Conservation (phyloP, 768 basidiomycete genomes). For the Leccinellum albellum region DNA sequence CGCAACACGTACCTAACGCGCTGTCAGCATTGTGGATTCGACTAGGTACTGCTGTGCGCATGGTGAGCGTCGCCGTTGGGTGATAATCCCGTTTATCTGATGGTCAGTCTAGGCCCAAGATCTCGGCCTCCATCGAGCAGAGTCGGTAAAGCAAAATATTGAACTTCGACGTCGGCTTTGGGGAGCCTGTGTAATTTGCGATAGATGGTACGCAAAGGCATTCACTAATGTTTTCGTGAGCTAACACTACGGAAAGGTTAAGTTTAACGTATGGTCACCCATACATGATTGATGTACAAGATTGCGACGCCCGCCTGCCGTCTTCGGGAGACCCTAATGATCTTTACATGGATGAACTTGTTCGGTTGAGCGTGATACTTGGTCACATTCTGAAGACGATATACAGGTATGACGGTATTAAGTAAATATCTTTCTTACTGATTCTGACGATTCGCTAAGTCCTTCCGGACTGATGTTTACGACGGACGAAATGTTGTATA, state of each 20-base stretch:
- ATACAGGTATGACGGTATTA: constrained; percentile 59
- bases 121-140: constrained; percentile 89
- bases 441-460: constrained; percentile 35
- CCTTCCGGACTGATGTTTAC: constrained; percentile 85
- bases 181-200: constrained; percentile 92
- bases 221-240: background rate
- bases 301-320: constrained; percentile 92
- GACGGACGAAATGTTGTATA: constrained; percentile 73
- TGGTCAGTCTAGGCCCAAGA: constrained; percentile 76
- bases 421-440: constrained; percentile 2
- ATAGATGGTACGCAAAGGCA: constrained; percentile 70
- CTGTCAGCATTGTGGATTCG: constrained; percentile 85
- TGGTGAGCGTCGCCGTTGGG: constrained; percentile 54
- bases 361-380: constrained; percentile 86
- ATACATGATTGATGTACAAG: constrained; percentile 92
- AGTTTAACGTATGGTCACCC: constrained; percentile 91
- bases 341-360: constrained; percentile 85
- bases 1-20: constrained; percentile 81
- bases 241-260: constrained; percentile 47
- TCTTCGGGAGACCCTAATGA: constrained; percentile 79
- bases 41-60: constrained; percentile 84
- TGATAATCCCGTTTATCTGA: constrained; percentile 12
- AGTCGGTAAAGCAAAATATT: constrained; percentile 77
- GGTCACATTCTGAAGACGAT: constrained; percentile 91
- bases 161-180: constrained; percentile 88